phyloP scores from a whole-genome alignment of 202 grass and related monocot species.

The Bolboschoenoplectus hybrid region DNA sequence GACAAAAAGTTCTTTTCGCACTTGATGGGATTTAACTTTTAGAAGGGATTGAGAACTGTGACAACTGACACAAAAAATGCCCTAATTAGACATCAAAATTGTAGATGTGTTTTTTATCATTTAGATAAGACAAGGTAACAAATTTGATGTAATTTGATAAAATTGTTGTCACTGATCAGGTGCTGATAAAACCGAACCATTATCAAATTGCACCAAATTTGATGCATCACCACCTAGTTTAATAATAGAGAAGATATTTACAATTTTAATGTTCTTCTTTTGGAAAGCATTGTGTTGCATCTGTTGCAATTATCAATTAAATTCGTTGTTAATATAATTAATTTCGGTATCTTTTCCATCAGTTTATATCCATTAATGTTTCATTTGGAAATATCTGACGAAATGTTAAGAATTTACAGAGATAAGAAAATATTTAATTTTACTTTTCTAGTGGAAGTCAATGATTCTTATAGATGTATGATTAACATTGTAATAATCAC shows the following conservation, averaged over 20 bases:
- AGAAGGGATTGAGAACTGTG: neutral
- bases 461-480: neutral
- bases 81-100: neutral
- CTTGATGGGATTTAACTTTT: neutral
- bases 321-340: neutral
- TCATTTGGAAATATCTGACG: neutral
- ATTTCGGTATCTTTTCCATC: neutral
- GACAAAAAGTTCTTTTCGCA: neutral
- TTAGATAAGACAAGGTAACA: neutral
- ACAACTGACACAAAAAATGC: neutral
- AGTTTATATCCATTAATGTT: neutral
- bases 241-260: neutral
- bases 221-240: neutral
- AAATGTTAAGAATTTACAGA: neutral
- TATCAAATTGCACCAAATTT: neutral
- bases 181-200: neutral
- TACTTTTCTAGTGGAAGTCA: neutral
- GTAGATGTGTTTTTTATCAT: neutral
- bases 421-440: neutral
- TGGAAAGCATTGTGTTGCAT: neutral
- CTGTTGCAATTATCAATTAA: neutral
- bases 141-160: neutral
- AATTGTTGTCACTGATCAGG: neutral
- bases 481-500: slow-evolving; percentile 24
- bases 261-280: neutral